These are phyloP conservation scores for Themeda triandra DNA, from an alignment of 176 grass and related monocot species.

Conservation along the genomic window DNA sequence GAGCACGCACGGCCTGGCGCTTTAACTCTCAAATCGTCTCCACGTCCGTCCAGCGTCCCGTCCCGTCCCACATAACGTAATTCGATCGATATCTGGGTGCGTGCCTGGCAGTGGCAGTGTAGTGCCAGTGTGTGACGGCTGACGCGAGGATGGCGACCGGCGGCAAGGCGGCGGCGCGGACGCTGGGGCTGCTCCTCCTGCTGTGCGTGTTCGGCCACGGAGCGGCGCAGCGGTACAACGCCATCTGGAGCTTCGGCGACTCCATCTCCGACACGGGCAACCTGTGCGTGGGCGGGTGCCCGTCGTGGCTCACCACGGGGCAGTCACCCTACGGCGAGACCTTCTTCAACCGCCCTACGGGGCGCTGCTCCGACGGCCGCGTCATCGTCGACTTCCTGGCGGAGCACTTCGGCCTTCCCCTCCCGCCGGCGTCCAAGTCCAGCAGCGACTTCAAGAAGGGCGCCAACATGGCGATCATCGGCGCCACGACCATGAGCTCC, in stretches of 20 bases:
- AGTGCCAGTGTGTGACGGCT: neutral
- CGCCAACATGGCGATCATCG: constrained; percentile 74
- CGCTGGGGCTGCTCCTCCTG: neutral
- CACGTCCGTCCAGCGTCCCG: neutral
- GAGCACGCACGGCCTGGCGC: neutral
- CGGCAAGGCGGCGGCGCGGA: neutral
- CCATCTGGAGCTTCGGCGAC: neutral
- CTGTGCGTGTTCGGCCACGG: neutral
- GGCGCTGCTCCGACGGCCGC: neutral
- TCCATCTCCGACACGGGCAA: neutral
- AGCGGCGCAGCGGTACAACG: neutral
- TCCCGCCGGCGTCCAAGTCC: constrained; percentile 54
- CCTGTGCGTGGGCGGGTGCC: neutral
- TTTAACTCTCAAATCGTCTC: neutral
- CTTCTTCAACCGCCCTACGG: neutral
- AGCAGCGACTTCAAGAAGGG: constrained; percentile 48
- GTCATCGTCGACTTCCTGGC: neutral
- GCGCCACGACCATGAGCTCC: constrained; percentile 53
- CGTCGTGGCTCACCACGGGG: neutral
- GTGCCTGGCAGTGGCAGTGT: too few species aligned
- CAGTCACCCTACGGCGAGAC: neutral
- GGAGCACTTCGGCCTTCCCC: constrained; percentile 39
- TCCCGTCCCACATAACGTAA: neutral
- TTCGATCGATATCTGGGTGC: neutral
- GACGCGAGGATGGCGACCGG: neutral